A percentile compares a stretch with the other conserved stretches of the same genome.
These are phyloP conservation scores for Trichoderma virens DNA, from an alignment of 495 filamentous ascomycete genomes.

Conservation along the genomic window DNA sequence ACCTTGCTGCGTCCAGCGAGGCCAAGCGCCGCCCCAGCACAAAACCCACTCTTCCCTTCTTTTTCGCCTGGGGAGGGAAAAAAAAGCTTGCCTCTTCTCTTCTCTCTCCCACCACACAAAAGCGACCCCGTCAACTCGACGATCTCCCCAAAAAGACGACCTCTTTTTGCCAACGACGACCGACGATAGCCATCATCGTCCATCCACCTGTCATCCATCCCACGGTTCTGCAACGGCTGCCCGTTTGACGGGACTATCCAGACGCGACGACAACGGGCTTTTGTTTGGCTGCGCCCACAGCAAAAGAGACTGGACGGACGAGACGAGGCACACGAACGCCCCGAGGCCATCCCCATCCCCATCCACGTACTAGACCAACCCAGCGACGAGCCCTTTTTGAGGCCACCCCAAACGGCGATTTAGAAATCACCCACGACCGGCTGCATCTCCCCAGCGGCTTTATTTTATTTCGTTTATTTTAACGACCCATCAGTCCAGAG, in stretches of 20 bases:
- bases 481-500: no score
- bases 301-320: background rate
- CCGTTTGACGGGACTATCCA: background rate
- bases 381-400: slow-evolving; percentile 3
- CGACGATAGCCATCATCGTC: slow-evolving; percentile 3
- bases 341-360: background rate
- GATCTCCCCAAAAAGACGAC: background rate
- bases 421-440: background rate
- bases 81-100: background rate
- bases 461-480: no score
- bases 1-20: no score
- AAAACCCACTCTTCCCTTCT: slow-evolving; percentile 5
- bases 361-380: background rate
- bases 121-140: background rate
- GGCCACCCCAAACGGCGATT: no score
- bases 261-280: slow-evolving; percentile 1
- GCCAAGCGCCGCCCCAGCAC: background rate
- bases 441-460: background rate
- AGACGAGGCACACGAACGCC: background rate
- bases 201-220: background rate
- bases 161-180: background rate
- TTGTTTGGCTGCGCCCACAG: background rate
- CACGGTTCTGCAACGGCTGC: background rate
- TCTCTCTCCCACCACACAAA: background rate
- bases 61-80: background rate